phyloP scores from a whole-genome alignment of 495 filamentous ascomycete genomes.

The Penicillium salamii region DNA sequence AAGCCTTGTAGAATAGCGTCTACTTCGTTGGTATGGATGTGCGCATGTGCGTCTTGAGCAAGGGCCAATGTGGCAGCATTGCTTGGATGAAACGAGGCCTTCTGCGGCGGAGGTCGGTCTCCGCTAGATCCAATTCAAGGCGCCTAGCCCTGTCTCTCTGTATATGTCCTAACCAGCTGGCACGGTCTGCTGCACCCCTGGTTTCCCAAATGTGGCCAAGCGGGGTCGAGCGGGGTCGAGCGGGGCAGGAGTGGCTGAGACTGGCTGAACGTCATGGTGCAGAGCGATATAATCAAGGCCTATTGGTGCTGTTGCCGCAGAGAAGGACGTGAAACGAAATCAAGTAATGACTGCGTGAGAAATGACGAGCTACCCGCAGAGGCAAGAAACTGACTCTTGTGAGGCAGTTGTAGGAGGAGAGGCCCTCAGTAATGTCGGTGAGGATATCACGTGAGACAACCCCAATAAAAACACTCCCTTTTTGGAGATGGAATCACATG shows the following conservation, averaged over 20 bases:
- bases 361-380: too few relatives aligned
- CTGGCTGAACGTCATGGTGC: constrained; percentile 7
- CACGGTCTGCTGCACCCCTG: constrained; percentile 2
- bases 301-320: constrained; percentile 2
- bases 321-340: background rate
- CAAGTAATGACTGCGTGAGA: too few relatives aligned
- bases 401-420: too few relatives aligned
- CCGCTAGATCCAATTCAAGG: background rate
- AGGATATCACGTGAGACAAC: too few relatives aligned
- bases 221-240: constrained; percentile 4
- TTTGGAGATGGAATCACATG: too few relatives aligned
- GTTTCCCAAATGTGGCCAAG: constrained; percentile 9
- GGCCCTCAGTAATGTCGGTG: too few relatives aligned
- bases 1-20: constrained; percentile 14
- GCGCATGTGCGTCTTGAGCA: too few relatives aligned
- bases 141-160: background rate
- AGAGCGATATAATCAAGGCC: constrained; percentile 6
- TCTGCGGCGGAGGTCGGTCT: too few relatives aligned
- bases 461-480: too few relatives aligned
- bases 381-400: too few relatives aligned
- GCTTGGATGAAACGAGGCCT: too few relatives aligned
- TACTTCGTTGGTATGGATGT: constrained; percentile 53
- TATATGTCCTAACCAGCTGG: constrained; percentile 6
- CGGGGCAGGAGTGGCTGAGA: constrained; percentile 3
- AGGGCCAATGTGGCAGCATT: too few relatives aligned